phyloP scores from a whole-genome alignment of 176 grass and related monocot genomes.

The Eragrostis nindensis region DNA sequence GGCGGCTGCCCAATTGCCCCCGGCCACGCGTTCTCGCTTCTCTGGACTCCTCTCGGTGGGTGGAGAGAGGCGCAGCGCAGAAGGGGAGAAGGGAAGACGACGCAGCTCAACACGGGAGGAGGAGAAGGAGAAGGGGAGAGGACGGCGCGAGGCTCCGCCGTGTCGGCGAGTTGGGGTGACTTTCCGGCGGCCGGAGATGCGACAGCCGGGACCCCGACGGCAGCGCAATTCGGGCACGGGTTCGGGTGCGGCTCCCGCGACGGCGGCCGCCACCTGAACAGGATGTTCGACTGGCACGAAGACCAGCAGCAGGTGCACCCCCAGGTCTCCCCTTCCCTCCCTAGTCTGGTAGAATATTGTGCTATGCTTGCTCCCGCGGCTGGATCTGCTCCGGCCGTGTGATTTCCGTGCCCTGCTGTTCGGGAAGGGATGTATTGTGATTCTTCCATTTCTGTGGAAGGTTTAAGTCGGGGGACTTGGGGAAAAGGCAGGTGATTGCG shows the following conservation, averaged over 20 bases:
- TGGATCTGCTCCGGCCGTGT: slow-evolving; percentile 36
- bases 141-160: neutral
- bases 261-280: slow-evolving; percentile 30
- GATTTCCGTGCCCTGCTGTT: slow-evolving; percentile 7
- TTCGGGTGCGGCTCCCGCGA: neutral
- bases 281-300: slow-evolving; percentile 47
- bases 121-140: neutral
- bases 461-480: neutral
- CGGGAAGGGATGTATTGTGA: neutral
- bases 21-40: slow-evolving; percentile 32
- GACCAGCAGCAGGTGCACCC: slow-evolving; percentile 30
- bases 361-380: neutral
- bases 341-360: neutral
- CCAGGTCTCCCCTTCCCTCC: neutral
- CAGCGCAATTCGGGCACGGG: slow-evolving; percentile 4
- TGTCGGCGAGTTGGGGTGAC: slow-evolving; percentile 23
- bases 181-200: slow-evolving; percentile 15
- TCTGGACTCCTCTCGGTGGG: slow-evolving; percentile 29
- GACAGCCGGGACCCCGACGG: slow-evolving; percentile 8
- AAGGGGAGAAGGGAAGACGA: neutral
- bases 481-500: neutral
- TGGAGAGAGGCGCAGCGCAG: neutral
- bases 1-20: neutral
- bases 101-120: neutral
- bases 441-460: neutral